Evolutionary conservation across 208 protist genomes (phyloP).

Genomic region (Acanthamoeba triangularis): DNA sequence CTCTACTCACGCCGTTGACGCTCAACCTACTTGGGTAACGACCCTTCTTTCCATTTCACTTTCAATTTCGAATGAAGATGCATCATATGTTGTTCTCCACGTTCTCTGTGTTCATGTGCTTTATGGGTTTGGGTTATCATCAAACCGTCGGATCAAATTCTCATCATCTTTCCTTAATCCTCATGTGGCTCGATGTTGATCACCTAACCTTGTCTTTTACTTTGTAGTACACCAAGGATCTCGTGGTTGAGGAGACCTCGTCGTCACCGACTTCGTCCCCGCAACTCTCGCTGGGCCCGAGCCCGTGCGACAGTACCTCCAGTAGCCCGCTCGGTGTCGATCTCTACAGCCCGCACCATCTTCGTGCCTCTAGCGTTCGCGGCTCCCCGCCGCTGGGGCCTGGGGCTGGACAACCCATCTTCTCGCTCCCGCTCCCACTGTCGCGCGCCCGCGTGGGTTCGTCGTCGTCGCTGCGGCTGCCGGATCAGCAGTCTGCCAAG

Average conservation of each 20-base stretch:
- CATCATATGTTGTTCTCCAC: not conserved
- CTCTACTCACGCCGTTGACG: not conserved
- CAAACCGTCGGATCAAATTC: not conserved
- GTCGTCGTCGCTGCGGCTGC: not conserved
- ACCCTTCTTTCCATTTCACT: not conserved
- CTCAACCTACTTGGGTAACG: not conserved
- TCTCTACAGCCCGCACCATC: not conserved
- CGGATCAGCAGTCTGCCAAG: not conserved
- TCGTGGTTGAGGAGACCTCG: constrained; percentile 48
- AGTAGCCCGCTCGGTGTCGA: not conserved
- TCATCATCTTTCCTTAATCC: not conserved
- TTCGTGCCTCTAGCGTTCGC: not conserved
- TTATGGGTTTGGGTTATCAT: not conserved
- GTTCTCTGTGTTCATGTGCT: not conserved
- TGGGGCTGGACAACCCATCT: not conserved
- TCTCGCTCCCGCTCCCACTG: constrained; percentile 8
- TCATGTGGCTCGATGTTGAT: not conserved
- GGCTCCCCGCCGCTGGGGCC: not conserved
- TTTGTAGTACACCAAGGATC: constrained; percentile 35
- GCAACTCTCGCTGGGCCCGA: not conserved
- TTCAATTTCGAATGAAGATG: not conserved
- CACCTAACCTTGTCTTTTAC: not conserved
- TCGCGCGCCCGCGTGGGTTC: not conserved
- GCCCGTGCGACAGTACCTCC: not conserved
- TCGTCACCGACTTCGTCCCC: not conserved